These are phyloP conservation scores for Malus fusca DNA, from an alignment of 306 rosid genomes.

Conservation along the genomic window DNA sequence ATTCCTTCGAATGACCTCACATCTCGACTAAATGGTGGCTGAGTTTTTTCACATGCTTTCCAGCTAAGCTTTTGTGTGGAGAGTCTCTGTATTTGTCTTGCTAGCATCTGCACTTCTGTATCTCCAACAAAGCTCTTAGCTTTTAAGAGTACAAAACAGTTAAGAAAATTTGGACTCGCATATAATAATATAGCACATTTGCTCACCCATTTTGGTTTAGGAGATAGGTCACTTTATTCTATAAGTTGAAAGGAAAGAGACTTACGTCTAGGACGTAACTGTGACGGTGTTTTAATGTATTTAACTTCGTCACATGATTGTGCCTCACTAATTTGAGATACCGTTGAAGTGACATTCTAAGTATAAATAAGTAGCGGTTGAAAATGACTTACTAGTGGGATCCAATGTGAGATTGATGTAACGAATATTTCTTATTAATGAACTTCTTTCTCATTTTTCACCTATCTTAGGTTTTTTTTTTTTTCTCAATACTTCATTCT, in stretches of 20 bases:
- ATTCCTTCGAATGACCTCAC: not conserved
- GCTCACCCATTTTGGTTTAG: too few relatives aligned
- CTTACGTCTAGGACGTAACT: fast-evolving
- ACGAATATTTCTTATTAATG: not conserved
- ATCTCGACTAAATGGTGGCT: not conserved
- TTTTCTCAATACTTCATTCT: not conserved
- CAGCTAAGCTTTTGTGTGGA: not conserved
- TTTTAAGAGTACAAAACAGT: not conserved
- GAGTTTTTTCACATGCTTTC: not conserved
- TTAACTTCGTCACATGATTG: not conserved
- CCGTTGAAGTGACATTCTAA: too few relatives aligned
- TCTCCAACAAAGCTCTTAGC: not conserved
- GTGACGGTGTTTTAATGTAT: too few relatives aligned
- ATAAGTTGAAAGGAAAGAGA: too few relatives aligned
- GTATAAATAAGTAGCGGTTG: too few relatives aligned
- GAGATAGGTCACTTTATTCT: not conserved
- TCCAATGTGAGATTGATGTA: not conserved
- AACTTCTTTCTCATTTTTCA: not conserved
- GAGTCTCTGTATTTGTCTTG: not conserved
- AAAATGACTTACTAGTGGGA: not conserved
- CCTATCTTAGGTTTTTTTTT: too few relatives aligned
- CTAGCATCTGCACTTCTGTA: not conserved
- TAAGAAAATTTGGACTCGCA: too few relatives aligned
- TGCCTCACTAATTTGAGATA: too few relatives aligned
- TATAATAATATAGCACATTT: too few relatives aligned